Evolutionary conservation across 2,329 filamentous ascomycete genomes (phyloP), one percentile per base, ranked within the genome.

Genomic region (Penicillium sp.): DNA sequence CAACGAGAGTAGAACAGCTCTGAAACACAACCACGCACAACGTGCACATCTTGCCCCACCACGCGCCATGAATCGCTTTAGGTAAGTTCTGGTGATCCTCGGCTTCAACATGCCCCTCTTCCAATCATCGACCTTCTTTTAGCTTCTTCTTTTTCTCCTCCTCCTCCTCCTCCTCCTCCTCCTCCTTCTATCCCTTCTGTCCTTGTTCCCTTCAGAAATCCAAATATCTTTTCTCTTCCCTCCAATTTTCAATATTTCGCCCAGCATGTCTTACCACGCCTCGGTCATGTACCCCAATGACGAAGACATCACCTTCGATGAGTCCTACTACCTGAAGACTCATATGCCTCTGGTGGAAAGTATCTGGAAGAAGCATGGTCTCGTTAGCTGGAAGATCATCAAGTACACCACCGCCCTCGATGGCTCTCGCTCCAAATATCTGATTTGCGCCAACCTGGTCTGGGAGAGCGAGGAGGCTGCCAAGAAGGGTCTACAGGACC

Each of bases 281-380:
- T 37, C 53, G 23, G 56, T 63, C 21, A 44, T 58, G 48, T 63
- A 63, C 49, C 61, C 61, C 49, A 62, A 63, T 24, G 49, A 58
- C 13, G 47, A 41, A 4, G 59, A 46, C 40, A 48, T 53, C 43
- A 39, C 50, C n/a, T 63, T 63, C 51, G 51, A 63, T 26, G 58
- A 58, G 36, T 27, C 51, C 20, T 63, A 63, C 58, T 63, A 63
- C 54, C 39, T 63, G 18, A 43, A 58, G 47, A 53, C 41, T 18
- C 61, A 63, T 46, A 61, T 63, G 61, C 58, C 61, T n/a, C 47
- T 62, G n/a, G 58, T 55, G 2, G 59, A 60, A 10, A 29, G 21
- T 6, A 20, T 26, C 24, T 63, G 61, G 61, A 55, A 54, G 30
- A 52, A 52, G 24, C 3, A 51, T 15, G 59, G 60, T 8, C 41